phyloP scores from a whole-genome alignment of 75 land plant species.

The Azolla pinnata region DNA sequence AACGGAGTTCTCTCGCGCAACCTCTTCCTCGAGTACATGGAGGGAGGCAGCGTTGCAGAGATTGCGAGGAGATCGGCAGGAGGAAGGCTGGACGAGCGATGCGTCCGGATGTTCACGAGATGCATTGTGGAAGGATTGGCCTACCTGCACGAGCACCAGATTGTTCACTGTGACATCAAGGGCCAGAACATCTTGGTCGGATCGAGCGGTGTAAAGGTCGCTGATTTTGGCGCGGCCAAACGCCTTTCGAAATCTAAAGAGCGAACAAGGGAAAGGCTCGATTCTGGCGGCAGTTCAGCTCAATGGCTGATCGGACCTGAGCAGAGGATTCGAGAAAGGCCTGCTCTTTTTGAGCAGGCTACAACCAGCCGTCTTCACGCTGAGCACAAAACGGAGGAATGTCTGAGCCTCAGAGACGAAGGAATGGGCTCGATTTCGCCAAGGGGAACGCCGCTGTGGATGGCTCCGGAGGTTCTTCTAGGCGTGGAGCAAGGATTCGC shows the following conservation, averaged over 20 bases:
- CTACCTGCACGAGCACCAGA: conserved; percentile 34
- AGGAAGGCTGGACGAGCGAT: conserved; percentile 22
- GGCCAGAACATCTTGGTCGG: conserved; percentile 53
- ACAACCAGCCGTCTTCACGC: no score
- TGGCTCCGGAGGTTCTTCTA: conserved; percentile 43
- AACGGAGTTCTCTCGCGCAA: neutral
- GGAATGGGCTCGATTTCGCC: neutral
- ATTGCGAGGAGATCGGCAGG: conserved; percentile 4
- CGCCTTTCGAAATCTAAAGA: no score
- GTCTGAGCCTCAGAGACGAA: no score
- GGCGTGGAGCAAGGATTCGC: conserved; percentile 24
- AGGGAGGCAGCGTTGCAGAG: conserved; percentile 5
- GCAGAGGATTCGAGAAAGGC: no score
- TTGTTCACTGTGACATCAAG: conserved; percentile 19
- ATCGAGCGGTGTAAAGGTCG: conserved; percentile 21
- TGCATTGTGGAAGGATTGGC: conserved; percentile 32
- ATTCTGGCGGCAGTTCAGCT: no score
- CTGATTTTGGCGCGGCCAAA: conserved; percentile 28
- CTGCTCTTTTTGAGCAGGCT: no score
- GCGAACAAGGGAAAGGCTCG: no score
- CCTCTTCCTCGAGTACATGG: conserved; percentile 8
- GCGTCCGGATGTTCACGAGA: conserved; percentile 23
- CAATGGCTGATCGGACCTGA: no score
- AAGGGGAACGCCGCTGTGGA: conserved; percentile 42
- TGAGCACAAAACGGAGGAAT: no score